A percentile compares a stretch with the other conserved stretches of the same genome.
phyloP scores from a whole-genome alignment of 2,329 filamentous ascomycete species.

The Ceratocystis lukuohia region DNA sequence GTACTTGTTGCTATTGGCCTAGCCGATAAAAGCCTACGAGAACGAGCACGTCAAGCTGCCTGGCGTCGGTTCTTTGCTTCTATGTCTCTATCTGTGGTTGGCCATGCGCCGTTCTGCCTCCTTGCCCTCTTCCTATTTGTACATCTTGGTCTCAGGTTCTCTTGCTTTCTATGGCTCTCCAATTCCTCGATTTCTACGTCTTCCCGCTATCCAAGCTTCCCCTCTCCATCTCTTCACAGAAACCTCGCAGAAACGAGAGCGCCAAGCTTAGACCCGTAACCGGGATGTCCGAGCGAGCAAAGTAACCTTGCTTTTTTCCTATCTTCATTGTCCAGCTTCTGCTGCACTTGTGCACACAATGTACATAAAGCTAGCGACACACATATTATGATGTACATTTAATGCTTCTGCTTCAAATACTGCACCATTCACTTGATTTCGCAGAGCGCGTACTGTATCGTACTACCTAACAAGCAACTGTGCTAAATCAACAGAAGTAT shows the following conservation, averaged over 20 bases:
- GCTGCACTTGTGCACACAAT: background rate
- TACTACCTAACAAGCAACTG: no score
- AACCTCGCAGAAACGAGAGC: background rate
- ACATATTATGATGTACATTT: no score
- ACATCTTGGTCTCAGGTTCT: background rate
- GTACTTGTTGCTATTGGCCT: background rate
- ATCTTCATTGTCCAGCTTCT: background rate
- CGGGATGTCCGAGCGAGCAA: constrained; percentile 5
- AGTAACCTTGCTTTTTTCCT: background rate
- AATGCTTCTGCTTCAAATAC: background rate
- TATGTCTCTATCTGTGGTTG: background rate
- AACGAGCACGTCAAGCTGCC: background rate
- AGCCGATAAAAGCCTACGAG: background rate
- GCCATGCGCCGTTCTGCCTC: background rate
- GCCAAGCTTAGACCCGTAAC: constrained; percentile 4
- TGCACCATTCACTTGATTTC: background rate
- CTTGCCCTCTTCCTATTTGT: background rate
- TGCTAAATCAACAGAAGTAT: background rate
- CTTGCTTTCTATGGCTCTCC: background rate
- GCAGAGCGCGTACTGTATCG: no score
- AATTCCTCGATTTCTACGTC: background rate
- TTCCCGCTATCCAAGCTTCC: background rate
- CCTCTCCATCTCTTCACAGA: background rate
- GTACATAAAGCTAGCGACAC: background rate
- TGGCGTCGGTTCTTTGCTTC: background rate